Evolutionary conservation across 371 early-diverging fungal species (phyloP), one percentile per base, ranked within the genome.

Genomic region (Enterocytospora artemiae): DNA sequence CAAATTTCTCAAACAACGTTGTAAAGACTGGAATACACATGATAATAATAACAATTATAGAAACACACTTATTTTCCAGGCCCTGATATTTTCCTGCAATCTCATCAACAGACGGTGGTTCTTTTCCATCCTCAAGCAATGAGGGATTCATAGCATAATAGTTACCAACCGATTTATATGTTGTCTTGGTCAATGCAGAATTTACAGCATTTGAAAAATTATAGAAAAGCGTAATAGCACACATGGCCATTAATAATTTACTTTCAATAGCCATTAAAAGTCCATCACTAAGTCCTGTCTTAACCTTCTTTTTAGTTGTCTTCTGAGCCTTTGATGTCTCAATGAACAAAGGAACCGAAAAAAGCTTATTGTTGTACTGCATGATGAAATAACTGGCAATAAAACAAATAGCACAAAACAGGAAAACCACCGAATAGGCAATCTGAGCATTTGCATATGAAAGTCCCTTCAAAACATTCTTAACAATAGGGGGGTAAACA

Each of bases 281-380:
- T 2, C 33, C 9, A 2, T 62, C 53, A 4, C 2, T 33, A 4
- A 62, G 7, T 32, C n/a, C 4, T 18, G 34, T n/a, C 25, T 46
- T 53, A 9, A 5, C 36, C 37, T 62, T 62, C 63, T 62, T 62
- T 3, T 16, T 18, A 9, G 7, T 34, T 9, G 59, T 18, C 37
- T 22, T 31, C 27, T 51, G 56, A n/a, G 31, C 2, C 20, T 9
- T 3, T 16, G 16, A 12, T 12, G 24, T 20, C 18, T 18, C 32
- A 20, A 4, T 4, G 28, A 57, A 14, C 2, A 60, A n/a, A n/a
- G n/a, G 22, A n/a, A 12, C 20, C 27, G 57, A 2, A 24, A 4
- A 5, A 41, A 59, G 28, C 30, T 31, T 36, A 5, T 25, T 2
- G 9, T 57, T n/a, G n/a, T n/a, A n/a, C n/a, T n/a, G n/a, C n/a